Conservation (phyloP, 768 basidiomycete species). For the Dendrothele bispora region DNA sequence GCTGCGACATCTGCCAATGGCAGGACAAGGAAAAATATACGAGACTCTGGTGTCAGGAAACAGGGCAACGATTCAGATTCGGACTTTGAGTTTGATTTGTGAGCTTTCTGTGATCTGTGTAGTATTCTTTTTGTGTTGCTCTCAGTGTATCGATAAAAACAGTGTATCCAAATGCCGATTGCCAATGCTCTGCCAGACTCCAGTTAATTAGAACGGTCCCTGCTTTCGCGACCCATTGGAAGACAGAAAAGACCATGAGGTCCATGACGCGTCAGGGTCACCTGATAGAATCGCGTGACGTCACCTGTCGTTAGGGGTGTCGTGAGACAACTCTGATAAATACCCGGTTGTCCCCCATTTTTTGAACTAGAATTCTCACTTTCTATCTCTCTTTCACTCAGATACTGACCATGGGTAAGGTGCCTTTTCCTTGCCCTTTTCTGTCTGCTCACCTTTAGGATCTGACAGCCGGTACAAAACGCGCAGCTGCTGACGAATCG, state of each 20-base stretch:
- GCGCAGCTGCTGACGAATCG: constrained; percentile 37
- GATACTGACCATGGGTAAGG: constrained; percentile 2
- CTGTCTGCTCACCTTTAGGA: too few relatives aligned
- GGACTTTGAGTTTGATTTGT: constrained; percentile 80
- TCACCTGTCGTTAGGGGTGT: constrained; percentile 4
- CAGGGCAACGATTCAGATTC: constrained; percentile 59
- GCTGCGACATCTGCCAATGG: constrained; percentile 57
- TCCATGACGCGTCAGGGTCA: background rate
- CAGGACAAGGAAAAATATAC: constrained; percentile 53
- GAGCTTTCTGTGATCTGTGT: constrained; percentile 19
- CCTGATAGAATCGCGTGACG: constrained; percentile 6
- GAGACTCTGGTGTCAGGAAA: constrained; percentile 30
- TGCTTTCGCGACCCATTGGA: too few relatives aligned
- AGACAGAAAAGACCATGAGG: too few relatives aligned
- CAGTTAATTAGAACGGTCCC: too few relatives aligned
- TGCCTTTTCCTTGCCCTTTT: background rate
- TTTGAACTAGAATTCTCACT: constrained; percentile 1
- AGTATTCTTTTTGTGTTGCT: constrained; percentile 11
- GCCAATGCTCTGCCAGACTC: too few relatives aligned
- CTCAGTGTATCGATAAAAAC: too few relatives aligned
- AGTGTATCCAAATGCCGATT: too few relatives aligned
- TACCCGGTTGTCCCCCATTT: background rate
- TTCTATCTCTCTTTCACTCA: background rate
- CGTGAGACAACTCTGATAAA: constrained; percentile 1
- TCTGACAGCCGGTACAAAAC: constrained; percentile 40